Base-by-base conservation (phyloP, 2,329 filamentous ascomycete genomes). In the Alternaria rosae region DNA sequence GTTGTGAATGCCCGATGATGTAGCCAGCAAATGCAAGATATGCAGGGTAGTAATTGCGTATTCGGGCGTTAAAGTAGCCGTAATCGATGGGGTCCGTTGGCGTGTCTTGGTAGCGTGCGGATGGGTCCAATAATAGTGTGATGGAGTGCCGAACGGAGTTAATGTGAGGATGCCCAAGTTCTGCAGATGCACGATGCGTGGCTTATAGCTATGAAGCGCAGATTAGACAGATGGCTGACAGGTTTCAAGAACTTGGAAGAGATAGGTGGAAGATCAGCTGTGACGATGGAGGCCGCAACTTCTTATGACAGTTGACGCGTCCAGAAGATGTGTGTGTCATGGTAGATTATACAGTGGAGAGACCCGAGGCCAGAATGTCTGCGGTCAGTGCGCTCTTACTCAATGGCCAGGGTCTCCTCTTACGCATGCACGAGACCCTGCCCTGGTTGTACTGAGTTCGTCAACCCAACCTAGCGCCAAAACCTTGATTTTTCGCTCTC, bases 1-100 rank as follows among this genome's bases (percentile, higher is more conserved):
- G 54, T 53, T 41, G 57, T 65, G 64, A 58, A 72, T 70, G 73
- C 72, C 70, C 67, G 73, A 76, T 75, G 73, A 74, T 75, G 73
- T 75, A 61, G 54, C 38, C 54, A 54, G 59, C 48, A 35, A 61
- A 52, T 61, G 54, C 45, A 48, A 59, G 67, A 61, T 62, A 75
- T 64, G 68, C 71, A 73, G 73, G 65, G 67, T 68, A 61, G 42
- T 32, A 48, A 50, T 63, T 60, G 62, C 61, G 62, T 59, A 57
- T 64, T 65, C 64, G 65, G 64, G 64, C 57, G 61, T 71, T 64
- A 66, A 64, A 67, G 65, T 59, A 62, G 42, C 68, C 62, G 57
- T 66, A 67, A 58, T 68, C 32, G 59, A 61, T 67, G 58, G 47
- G 54, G 59, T 59, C 53, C 50, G 62, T 67, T 70, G 68, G 68